phyloP scores from a whole-genome alignment of 176 grass and related monocot genomes.

The Saccharum officinarum region DNA sequence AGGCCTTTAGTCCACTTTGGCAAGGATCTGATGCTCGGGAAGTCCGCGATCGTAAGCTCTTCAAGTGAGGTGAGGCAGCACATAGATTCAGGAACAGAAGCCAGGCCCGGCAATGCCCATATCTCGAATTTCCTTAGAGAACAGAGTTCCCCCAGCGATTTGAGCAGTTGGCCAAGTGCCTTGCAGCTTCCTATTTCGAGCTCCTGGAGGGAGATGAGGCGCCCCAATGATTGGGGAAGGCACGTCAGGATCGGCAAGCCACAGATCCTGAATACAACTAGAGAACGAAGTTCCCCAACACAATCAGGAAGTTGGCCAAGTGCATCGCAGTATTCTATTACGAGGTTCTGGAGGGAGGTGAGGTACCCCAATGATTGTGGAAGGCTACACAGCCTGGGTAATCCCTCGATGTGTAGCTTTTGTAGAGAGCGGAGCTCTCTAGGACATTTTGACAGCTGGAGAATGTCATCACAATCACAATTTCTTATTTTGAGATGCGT shows the following conservation, averaged over 20 bases:
- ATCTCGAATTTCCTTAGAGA: neutral
- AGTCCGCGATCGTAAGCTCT: rapidly evolving
- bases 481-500: rapidly evolving
- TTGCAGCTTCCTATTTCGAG: rapidly evolving
- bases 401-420: rapidly evolving
- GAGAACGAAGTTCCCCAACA: neutral
- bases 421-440: neutral
- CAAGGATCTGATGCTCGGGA: neutral
- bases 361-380: neutral
- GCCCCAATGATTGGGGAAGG: neutral
- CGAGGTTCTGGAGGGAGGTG: neutral
- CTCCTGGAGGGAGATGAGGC: neutral
- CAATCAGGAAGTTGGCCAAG: neutral
- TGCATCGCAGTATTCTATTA: rapidly evolving
- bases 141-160: neutral
- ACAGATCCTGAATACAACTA: neutral
- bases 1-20: neutral
- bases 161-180: neutral
- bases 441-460: neutral
- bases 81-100: neutral
- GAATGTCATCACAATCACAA: rapidly evolving
- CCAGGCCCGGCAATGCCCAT: neutral
- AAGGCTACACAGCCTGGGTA: neutral
- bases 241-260: neutral
- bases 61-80: neutral